A percentile compares a stretch with the other conserved stretches of the same genome.
phyloP scores from a whole-genome alignment of 768 basidiomycete genomes.

The Floccularia luteovirens region DNA sequence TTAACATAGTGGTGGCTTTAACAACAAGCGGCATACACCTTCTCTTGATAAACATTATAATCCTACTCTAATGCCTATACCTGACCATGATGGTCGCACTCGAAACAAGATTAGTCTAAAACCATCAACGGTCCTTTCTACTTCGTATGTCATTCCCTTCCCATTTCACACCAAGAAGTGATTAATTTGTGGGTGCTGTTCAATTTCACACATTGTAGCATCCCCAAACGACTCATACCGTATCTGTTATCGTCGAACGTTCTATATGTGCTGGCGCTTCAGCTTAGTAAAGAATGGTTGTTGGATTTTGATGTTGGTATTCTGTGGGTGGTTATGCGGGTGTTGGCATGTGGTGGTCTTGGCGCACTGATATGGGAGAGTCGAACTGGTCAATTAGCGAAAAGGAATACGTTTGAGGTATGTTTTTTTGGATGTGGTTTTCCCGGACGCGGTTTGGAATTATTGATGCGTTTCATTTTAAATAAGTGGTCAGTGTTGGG shows the following conservation, averaged over 20 bases:
- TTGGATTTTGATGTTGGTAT: slow-evolving; percentile 60
- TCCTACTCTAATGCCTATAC: slow-evolving; percentile 39
- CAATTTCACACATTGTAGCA: slow-evolving; percentile 33
- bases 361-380: slow-evolving; percentile 57
- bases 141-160: slow-evolving; percentile 34
- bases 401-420: slow-evolving; percentile 55
- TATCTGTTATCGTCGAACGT: slow-evolving; percentile 54
- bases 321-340: slow-evolving; percentile 71
- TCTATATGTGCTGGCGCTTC: slow-evolving; percentile 54
- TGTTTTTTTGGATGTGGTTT: slow-evolving; percentile 12
- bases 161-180: no score
- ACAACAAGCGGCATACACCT: no score
- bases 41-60: no score
- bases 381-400: slow-evolving; percentile 43
- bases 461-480: slow-evolving; percentile 3
- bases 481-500: slow-evolving; percentile 65
- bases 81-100: slow-evolving; percentile 63
- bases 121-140: slow-evolving; percentile 44
- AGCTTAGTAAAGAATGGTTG: slow-evolving; percentile 61
- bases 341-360: slow-evolving; percentile 66
- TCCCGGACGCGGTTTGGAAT: slow-evolving; percentile 5
- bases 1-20: no score
- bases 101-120: slow-evolving; percentile 58
- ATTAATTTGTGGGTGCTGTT: no score
- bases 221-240: slow-evolving; percentile 45